Base-by-base conservation (phyloP, 345 rosid genomes). In the Mercurialis annua region DNA sequence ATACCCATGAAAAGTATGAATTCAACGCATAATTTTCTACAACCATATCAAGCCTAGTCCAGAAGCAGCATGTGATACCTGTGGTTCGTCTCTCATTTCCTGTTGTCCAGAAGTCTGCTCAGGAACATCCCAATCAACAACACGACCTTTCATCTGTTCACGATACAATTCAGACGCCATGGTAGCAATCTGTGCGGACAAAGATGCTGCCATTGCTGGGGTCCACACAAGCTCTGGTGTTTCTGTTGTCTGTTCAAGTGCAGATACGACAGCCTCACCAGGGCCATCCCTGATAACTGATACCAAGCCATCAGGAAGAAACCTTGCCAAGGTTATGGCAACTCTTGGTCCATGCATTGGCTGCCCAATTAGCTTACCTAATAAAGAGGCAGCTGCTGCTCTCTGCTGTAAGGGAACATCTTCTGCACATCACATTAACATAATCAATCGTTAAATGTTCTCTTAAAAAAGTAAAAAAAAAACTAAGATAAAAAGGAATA, bases 291-390 rank as follows among this genome's bases (percentile, higher is more conserved):
- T 87, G 59, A 94, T 87, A 55, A 91, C 78, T 38, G 98, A 91
- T 79, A 91, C 88, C 69, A 94, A 81, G 72, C 99, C 99, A 70
- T 94, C 99, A 0, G 99, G 99, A 70, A 94, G 86, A 81, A 94
- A 94, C 80, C 98, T 89, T 68, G 92, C 98, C 49, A 94, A 82
- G 61, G 99, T 90, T 76, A 89, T 94, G 59, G 93, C 90, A 73
- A 94, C 99, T 81, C 99, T 92, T 73, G 99, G 99, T 64, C 99
- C 99, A 77, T 94, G 99, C 99, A 94, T 91, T 50, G 99, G 97
- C 79, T 94, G 99, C 36, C 85, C 95, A 69, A 94, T 81, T 78
- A 94, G 99, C 88, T 88, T 94, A 64, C 98, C 98, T 82, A 94
- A 71, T 78, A 94, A 82, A 53, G 97, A 91, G 65, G 99, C 98